Base-by-base conservation (phyloP, 768 basidiomycete genomes). In the Podaxis carcinomalis region DNA sequence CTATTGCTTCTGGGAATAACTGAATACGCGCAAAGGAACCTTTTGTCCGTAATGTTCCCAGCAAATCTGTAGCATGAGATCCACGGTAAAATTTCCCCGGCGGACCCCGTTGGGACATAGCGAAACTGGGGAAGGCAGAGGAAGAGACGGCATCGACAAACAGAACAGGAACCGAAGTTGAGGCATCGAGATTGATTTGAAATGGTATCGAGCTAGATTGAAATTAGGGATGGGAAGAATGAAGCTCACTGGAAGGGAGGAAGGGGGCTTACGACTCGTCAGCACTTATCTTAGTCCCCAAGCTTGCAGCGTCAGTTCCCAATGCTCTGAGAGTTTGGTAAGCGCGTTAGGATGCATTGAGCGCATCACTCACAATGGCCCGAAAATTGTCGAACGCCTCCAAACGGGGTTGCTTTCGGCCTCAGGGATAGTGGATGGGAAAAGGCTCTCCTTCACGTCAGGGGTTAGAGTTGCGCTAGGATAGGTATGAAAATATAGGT, bases 351-450 rank as follows among this genome's bases (percentile, higher is more conserved):
- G 27, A 49, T 49, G 25, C 47, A 14, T 6, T 27, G 6, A 23
- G 25, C 21, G 11, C 11, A 49, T 23, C 13, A 75, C 86, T 65
- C 57, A 87, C 87, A 87, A 68, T 56, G 85, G 83, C 21, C 85
- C 86, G 65, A 89, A 89, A 27, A 89, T 88, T 0, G 87, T 88
- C n/a, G 82, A 76, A 39, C 74, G 73, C 61, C 74, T 81, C 73
- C 82, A 84, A 6, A 68, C 66, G 3, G 60, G 56, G 21, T 52
- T 53, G 3, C 56, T 55, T 19, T 62, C 28, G 16, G 65, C 46
- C 10, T 64, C 60, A 36, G 63, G 51, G 35, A 67, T 62, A 35
- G 67, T 65, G 5, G 67, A 65, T 9, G 81, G 82, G 65, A 83
- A 82, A n/a, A 83, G 62, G 25, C 42, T 63, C 40, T 62, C 60